A percentile compares a stretch with the other conserved stretches of the same genome.
Evolutionary conservation across 352 stramenopile genomes (phyloP).

Genomic region (Phytopythium oedochilum): DNA sequence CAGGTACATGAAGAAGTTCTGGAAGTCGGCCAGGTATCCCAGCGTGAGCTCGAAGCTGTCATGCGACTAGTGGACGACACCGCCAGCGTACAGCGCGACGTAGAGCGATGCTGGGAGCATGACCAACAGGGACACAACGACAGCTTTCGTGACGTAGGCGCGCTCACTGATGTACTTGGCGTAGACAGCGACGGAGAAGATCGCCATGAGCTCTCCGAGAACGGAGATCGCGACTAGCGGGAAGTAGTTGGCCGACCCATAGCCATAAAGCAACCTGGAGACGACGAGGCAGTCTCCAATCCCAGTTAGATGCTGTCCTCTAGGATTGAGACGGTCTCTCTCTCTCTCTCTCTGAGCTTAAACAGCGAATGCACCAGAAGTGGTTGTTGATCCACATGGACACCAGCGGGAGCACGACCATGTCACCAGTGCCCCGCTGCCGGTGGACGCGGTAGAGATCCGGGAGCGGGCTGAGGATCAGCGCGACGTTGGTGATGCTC

Average conservation of each 20-base stretch:
- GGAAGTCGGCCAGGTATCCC: slow-evolving; percentile 13
- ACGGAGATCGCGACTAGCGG: slow-evolving; percentile 18
- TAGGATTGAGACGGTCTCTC: background rate
- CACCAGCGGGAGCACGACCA: slow-evolving; percentile 18
- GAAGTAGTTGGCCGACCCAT: slow-evolving; percentile 19
- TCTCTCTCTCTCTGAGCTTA: no score
- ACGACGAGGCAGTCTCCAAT: no score
- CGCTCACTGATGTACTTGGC: slow-evolving; percentile 14
- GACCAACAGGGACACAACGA: background rate
- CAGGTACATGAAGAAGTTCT: slow-evolving; percentile 18
- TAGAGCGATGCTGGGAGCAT: slow-evolving; percentile 14
- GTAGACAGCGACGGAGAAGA: slow-evolving; percentile 17
- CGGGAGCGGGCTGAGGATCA: slow-evolving; percentile 15
- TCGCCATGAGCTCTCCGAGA: slow-evolving; percentile 15
- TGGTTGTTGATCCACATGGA: slow-evolving; percentile 19
- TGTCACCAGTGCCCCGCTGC: slow-evolving; percentile 10
- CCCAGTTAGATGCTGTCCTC: background rate
- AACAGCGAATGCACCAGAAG: no score
- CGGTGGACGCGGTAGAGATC: slow-evolving; percentile 18
- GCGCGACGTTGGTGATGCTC: slow-evolving; percentile 13
- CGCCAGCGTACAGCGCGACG: slow-evolving; percentile 10
- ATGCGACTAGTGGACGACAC: slow-evolving; percentile 13
- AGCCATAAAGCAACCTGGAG: slow-evolving; percentile 26
- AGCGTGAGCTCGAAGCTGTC: slow-evolving; percentile 12
- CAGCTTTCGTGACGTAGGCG: slow-evolving; percentile 11